Evolutionary conservation across 1,284 basidiomycete species (phyloP), one percentile per base, ranked within the genome.

Genomic region (Mycena citricolor): DNA sequence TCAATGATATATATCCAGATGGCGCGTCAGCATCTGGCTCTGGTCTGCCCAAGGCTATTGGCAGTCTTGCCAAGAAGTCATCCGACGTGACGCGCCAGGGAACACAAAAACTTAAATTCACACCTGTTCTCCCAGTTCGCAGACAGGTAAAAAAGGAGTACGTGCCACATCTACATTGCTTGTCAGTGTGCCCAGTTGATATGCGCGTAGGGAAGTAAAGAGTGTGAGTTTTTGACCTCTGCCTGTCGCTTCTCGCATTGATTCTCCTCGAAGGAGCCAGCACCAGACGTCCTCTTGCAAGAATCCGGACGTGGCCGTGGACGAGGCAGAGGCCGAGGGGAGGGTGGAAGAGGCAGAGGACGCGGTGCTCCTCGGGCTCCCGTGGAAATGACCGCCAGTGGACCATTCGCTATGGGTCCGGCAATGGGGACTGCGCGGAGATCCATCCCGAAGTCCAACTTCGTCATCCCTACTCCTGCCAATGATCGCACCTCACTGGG

Each of bases 391-490:
- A 81, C 78, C 12, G 89, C 89, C 0, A 88, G 83, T 57, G 88
- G 88, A 6, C 88, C 88, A 4, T 91, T 91, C 57, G 85, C 88
- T 16, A 81, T 90, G 79, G 88, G 88, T 16, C 88, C 88, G 28
- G 72, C 84, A 16, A 68, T 84, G 56, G 76, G 73, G 7, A 74
- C 71, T 44, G 67, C 73, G 20, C 70, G 76, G 24, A 74, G 76
- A 32, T 62, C 70, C 21, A 64, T 69, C 13, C 74, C 79, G 28
- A 73, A 75, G 37, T 73, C 79, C 30, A 76, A 78, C 57, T 77
- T 82, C 52, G 63, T 75, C 8, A 62, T 68, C 3, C 55, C 54
- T 29, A 50, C 61, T 17, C 55, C 72, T 68, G 25, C 58, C 60
- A 19, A 62, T 69, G 24, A 68, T 71, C 13, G 64, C 24, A 55